phyloP scores from a whole-genome alignment of 2,329 filamentous ascomycete species.

The Penicillium digitatum region DNA sequence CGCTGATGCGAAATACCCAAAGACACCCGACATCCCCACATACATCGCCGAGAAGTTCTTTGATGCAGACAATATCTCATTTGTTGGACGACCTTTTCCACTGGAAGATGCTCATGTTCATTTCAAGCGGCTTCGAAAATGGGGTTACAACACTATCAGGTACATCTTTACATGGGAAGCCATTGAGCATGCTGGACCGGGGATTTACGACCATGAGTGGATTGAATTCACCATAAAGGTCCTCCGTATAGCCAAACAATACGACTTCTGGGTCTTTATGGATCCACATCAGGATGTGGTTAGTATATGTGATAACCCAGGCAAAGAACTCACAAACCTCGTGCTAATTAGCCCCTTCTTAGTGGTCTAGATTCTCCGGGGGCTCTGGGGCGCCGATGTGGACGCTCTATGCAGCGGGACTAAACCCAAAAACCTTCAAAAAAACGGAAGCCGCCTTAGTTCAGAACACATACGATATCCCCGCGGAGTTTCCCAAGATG shows the following conservation, averaged over 20 bases:
- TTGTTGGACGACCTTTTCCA: conserved; percentile 79
- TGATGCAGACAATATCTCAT: conserved; percentile 85
- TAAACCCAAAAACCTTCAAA: conserved; percentile 81
- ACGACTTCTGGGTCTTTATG: conserved; percentile 97
- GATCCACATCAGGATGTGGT: conserved; percentile 97
- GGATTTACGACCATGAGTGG: conserved; percentile 89
- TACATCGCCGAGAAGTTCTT: conserved; percentile 78
- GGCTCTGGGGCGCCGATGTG: conserved; percentile 96
- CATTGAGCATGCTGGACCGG: conserved; percentile 88
- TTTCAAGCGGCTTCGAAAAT: conserved; percentile 78
- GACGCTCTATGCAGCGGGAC: conserved; percentile 90
- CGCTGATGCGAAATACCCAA: conserved; percentile 84
- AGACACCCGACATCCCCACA: conserved; percentile 73
- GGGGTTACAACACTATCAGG: conserved; percentile 92
- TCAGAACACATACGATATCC: conserved; percentile 86
- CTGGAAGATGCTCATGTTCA: conserved; percentile 78
- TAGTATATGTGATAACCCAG: conserved; percentile 38
- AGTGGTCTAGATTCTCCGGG: conserved; percentile 93
- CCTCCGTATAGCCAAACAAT: conserved; percentile 76
- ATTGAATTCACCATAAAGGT: conserved; percentile 86
- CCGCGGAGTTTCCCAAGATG: conserved; percentile 91
- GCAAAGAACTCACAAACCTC: not conserved
- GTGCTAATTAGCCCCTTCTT: conserved; percentile 27
- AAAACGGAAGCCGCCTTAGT: conserved; percentile 88
- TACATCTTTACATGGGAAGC: conserved; percentile 99